Evolutionary conservation across 2,329 filamentous ascomycete species (phyloP), one percentile per base, ranked within the genome.

Genomic region (Rosellinia necatrix): DNA sequence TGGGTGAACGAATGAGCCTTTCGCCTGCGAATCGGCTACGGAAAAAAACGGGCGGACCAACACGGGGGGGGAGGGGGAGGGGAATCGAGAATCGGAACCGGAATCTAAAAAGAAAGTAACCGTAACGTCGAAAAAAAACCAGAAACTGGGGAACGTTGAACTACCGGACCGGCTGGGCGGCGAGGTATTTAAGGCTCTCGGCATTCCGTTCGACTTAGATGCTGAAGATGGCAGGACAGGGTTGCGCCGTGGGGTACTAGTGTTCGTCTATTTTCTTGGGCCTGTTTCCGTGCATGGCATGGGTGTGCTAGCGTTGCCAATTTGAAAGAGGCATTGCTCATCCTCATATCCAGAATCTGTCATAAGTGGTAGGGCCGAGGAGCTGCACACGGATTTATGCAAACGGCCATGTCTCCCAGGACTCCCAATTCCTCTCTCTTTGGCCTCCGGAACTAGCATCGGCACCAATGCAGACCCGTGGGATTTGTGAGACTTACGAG

Each of bases 11-110:
- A 38, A 47, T 41, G 40, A 53, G 57, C 57, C 57, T 57, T 53
- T 57, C 53, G 57, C 57, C 57, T 46, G 57, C 57, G 57, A n/a
- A 60, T 57, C 44, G 53, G 42, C 53, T 46, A 44, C 46, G 40
- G 35, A 53, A 56, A 53, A 53, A 47, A 37, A 53, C 25, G 46
- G 57, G 57, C 40, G 44, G 55, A 46, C 56, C 43, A 29, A 32
- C 5, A 30, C 6, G 12, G 12, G 6, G 6, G 10, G 15, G 27
- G 15, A 51, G 42, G 37, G 30, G 38, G 29, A 49, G 48, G 44
- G 25, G 27, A 53, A 40, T 44, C 43, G 42, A 52, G 30, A 55
- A 41, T 47, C 40, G 41, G 40, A 52, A 53, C 42, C 44, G 46
- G 51, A 51, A 51, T 37, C 34, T 52, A 32, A 53, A 57, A 58